These are phyloP conservation scores for Penicillium steckii DNA, from an alignment of 495 filamentous ascomycete genomes.

Conservation along the genomic window DNA sequence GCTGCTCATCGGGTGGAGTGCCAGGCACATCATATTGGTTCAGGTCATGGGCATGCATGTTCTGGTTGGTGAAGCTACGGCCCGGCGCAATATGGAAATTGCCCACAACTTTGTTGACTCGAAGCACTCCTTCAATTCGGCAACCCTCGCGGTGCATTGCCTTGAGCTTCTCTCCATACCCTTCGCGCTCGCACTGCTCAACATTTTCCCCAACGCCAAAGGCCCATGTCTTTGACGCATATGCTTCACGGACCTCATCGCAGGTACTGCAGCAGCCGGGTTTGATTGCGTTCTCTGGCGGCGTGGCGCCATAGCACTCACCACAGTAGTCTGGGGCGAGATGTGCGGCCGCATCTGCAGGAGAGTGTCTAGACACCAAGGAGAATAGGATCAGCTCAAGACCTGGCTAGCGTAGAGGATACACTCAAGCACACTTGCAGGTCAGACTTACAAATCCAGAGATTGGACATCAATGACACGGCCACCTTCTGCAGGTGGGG, in stretches of 20 bases:
- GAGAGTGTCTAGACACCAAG: constrained; percentile 50
- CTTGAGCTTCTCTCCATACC: constrained; percentile 83
- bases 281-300: constrained; percentile 68
- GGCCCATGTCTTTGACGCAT: constrained; percentile 83
- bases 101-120: constrained; percentile 96
- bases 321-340: constrained; percentile 93
- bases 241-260: constrained; percentile 93
- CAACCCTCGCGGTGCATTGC: constrained; percentile 89
- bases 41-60: constrained; percentile 96
- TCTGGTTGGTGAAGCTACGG: constrained; percentile 86
- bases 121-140: constrained; percentile 87
- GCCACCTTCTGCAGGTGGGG: constrained; percentile 69
- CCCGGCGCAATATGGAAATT: constrained; percentile 99
- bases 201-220: constrained; percentile 90
- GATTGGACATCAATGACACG: constrained; percentile 71
- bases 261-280: constrained; percentile 93
- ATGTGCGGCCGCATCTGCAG: constrained; percentile 70
- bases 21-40: constrained; percentile 80
- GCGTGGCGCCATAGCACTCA: constrained; percentile 80
- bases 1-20: constrained; percentile 52
- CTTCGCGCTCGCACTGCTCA: constrained; percentile 93
- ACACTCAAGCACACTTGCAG: not conserved
- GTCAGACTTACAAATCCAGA: constrained; percentile 64
- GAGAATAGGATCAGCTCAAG: constrained; percentile 1
- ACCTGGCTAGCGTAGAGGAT: not conserved